Conservation (phyloP, 768 basidiomycete species). For the Rhizopogon salebrosus region DNA sequence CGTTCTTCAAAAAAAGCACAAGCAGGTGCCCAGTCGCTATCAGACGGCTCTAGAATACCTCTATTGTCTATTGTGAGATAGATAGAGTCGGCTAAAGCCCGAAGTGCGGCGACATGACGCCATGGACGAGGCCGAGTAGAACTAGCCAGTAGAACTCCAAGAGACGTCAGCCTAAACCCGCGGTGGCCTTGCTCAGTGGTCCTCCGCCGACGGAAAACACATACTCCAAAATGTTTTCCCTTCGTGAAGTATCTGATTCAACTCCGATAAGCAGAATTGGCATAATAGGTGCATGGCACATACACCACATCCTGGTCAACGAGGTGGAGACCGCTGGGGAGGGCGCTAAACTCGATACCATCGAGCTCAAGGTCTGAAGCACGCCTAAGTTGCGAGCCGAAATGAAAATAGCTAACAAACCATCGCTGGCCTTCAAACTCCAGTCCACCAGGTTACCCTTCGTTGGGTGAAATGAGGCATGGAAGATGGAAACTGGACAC, state of each 20-base stretch:
- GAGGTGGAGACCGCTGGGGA: constrained; percentile 79
- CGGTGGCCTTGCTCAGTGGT: constrained; percentile 71
- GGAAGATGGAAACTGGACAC: constrained; percentile 70
- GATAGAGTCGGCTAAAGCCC: constrained; percentile 49
- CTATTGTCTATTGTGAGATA: constrained; percentile 46
- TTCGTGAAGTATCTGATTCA: constrained; percentile 64
- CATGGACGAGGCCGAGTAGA: constrained; percentile 69
- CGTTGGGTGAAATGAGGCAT: constrained; percentile 81
- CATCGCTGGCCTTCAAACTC: constrained; percentile 66
- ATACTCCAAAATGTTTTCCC: constrained; percentile 63
- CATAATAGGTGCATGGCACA: constrained; percentile 21
- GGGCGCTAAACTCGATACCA: constrained; percentile 72
- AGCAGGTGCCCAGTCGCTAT: constrained; percentile 60
- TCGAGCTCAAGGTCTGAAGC: constrained; percentile 57
- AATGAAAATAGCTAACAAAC: constrained; percentile 28
- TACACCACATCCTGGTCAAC: constrained; percentile 79
- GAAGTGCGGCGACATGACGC: constrained; percentile 62
- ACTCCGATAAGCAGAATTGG: constrained; percentile 1
- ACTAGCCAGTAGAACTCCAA: constrained; percentile 67
- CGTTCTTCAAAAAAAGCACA: constrained; percentile 62
- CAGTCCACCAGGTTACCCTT: constrained; percentile 78
- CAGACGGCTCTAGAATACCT: constrained; percentile 43
- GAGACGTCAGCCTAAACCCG: constrained; percentile 73
- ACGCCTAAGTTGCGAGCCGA: neutral
- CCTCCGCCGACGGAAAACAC: constrained; percentile 64